Evolutionary conservation across 1,284 basidiomycete genomes (phyloP).

Genomic region (Cystobasidium slooffiae): DNA sequence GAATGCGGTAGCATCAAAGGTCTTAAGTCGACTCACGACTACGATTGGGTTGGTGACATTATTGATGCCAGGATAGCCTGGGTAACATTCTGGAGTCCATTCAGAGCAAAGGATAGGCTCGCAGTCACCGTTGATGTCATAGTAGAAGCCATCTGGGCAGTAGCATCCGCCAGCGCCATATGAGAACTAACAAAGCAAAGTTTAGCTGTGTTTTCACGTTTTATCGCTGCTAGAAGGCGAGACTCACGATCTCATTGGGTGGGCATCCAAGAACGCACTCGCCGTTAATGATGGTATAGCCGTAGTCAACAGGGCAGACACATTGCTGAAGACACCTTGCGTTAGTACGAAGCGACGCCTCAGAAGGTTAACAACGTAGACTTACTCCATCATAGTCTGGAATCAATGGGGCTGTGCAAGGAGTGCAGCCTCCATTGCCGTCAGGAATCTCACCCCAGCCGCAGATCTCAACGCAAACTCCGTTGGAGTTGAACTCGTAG

Average conservation of each 20-base stretch:
- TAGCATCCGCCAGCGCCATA: slow-evolving; percentile 29
- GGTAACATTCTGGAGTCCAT: slow-evolving; percentile 10
- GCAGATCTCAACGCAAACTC: slow-evolving; percentile 28
- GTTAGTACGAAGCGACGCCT: not conserved
- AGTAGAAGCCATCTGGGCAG: slow-evolving; percentile 32
- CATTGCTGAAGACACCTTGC: slow-evolving; percentile 7
- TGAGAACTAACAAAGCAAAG: not conserved
- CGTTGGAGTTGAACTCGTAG: slow-evolving; percentile 7
- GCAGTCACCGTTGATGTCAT: slow-evolving; percentile 23
- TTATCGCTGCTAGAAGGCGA: not conserved
- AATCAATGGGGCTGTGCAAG: slow-evolving; percentile 16
- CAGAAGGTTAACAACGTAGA: not conserved
- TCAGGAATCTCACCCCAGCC: slow-evolving; percentile 18
- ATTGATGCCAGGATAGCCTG: slow-evolving; percentile 28
- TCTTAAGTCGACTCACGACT: not conserved
- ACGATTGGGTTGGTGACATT: slow-evolving; percentile 1
- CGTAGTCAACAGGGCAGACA: slow-evolving; percentile 23
- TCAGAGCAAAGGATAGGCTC: not conserved
- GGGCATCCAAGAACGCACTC: slow-evolving; percentile 27
- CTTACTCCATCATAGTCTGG: slow-evolving; percentile 28
- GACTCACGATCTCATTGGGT: slow-evolving; percentile 16
- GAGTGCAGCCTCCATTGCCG: slow-evolving; percentile 25
- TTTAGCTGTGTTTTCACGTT: not conserved
- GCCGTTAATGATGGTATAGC: slow-evolving; percentile 24
- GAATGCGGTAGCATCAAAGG: too few relatives aligned